Conservation (phyloP, 2,329 filamentous ascomycete species). For the Botryosphaeria dothidea region DNA sequence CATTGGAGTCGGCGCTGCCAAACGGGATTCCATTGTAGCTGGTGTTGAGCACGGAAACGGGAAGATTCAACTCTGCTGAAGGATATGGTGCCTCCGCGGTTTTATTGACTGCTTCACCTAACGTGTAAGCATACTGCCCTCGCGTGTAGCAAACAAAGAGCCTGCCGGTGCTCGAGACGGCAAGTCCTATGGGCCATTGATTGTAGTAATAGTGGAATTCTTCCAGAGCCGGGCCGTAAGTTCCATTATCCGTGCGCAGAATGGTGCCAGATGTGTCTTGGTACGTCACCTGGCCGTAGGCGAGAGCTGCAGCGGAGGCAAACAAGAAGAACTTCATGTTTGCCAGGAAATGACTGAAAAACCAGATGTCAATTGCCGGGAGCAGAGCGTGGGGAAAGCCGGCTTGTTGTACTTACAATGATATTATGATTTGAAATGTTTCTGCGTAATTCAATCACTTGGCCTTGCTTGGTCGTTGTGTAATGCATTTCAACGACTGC, state of each 20-base stretch:
- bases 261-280: constrained; percentile 25
- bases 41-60: constrained; percentile 46
- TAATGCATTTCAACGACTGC: constrained; percentile 2
- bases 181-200: constrained; percentile 51
- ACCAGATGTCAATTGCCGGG: not conserved
- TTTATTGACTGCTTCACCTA: constrained; percentile 50
- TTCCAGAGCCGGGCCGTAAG: constrained; percentile 49
- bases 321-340: not conserved
- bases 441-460: not conserved
- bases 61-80: constrained; percentile 42
- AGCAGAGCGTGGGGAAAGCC: not conserved
- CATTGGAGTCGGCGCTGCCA: constrained; percentile 45
- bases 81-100: constrained; percentile 52
- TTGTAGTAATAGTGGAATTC: constrained; percentile 53
- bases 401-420: too few species aligned
- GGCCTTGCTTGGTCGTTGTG: not conserved
- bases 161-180: constrained; percentile 51
- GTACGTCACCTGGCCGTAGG: not conserved
- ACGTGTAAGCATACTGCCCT: constrained; percentile 48
- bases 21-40: constrained; percentile 48
- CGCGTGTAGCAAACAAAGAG: constrained; percentile 54
- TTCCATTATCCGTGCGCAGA: constrained; percentile 49
- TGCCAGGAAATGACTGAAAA: not conserved
- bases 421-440: not conserved
- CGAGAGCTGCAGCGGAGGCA: not conserved